Evolutionary conservation across 306 rosid species (phyloP).

Genomic region (Fragaria nilgerrensis): DNA sequence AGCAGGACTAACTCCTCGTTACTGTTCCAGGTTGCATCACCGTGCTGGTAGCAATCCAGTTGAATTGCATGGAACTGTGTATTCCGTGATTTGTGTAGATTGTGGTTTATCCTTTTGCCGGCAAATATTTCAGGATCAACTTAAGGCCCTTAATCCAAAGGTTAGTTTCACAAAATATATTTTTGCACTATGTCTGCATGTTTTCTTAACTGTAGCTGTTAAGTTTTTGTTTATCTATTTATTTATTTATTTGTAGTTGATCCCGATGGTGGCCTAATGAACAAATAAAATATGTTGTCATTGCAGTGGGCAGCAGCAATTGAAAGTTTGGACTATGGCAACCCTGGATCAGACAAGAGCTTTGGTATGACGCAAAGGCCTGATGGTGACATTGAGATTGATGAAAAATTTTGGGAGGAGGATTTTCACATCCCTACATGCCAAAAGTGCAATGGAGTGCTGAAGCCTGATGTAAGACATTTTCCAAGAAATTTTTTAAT

Average conservation of each 20-base stretch:
- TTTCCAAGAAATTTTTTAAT: conserved; percentile 18
- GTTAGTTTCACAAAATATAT: conserved; percentile 39
- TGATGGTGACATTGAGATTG: conserved; percentile 95
- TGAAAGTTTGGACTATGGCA: conserved; percentile 63
- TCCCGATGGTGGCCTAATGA: not conserved
- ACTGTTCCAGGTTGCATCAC: conserved; percentile 77
- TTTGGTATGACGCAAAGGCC: conserved; percentile 99
- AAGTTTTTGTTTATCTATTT: not conserved
- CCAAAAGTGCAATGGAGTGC: conserved; percentile 77
- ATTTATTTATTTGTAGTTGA: not conserved
- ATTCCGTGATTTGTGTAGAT: conserved; percentile 67
- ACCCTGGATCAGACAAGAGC: conserved; percentile 78
- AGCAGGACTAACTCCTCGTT: conserved; percentile 27
- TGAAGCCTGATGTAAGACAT: conserved; percentile 85
- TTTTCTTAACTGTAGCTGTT: not conserved
- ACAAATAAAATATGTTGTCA: conserved; percentile 3
- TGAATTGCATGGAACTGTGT: conserved; percentile 94
- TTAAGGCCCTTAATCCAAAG: conserved; percentile 85
- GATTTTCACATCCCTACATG: conserved; percentile 81
- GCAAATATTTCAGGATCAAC: conserved; percentile 72
- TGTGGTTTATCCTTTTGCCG: conserved; percentile 73
- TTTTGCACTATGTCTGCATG: conserved; percentile 1
- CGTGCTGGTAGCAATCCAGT: conserved; percentile 93
- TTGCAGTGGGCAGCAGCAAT: conserved; percentile 93
- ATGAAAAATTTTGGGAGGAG: conserved; percentile 90